These are phyloP conservation scores for Tubosaeta sp. DNA, from an alignment of 768 basidiomycete species.

Conservation along the genomic window DNA sequence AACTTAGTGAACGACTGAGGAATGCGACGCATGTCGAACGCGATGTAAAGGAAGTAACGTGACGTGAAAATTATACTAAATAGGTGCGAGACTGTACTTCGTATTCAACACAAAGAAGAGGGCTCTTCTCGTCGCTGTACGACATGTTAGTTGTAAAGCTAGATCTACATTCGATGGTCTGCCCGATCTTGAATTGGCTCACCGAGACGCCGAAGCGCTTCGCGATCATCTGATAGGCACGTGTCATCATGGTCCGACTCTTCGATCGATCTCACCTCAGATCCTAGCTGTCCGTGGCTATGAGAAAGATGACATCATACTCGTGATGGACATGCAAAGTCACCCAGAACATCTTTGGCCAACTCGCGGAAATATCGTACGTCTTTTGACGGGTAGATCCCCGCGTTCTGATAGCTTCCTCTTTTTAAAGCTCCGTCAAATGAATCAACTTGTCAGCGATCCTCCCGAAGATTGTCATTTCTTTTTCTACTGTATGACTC, in stretches of 20 bases:
- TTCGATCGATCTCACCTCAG: not conserved
- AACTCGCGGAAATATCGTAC: conserved; percentile 42
- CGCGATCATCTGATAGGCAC: conserved; percentile 17
- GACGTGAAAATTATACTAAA: no score
- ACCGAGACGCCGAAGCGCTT: conserved; percentile 17
- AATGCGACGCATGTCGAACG: no score
- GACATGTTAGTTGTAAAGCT: conserved; percentile 3
- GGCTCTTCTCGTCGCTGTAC: conserved; percentile 20
- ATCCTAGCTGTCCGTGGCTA: conserved; percentile 37
- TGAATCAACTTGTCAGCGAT: conserved; percentile 39
- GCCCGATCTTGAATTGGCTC: conserved; percentile 12
- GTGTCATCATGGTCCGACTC: not conserved
- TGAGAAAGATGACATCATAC: conserved; percentile 34
- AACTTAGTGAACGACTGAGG: no score
- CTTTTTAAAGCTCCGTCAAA: conserved; percentile 22
- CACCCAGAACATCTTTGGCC: conserved; percentile 35
- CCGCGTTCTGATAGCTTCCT: not conserved
- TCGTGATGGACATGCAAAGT: conserved; percentile 37
- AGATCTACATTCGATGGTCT: not conserved
- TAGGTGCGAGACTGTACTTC: no score
- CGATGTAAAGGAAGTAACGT: no score
- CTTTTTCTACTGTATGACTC: conserved; percentile 50
- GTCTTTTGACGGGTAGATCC: conserved; percentile 3
- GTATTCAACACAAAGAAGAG: conserved; percentile 12
- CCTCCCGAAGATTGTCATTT: conserved; percentile 40